Conservation (phyloP, 2,329 filamentous ascomycete genomes). For the Lecanicillium sp. region DNA sequence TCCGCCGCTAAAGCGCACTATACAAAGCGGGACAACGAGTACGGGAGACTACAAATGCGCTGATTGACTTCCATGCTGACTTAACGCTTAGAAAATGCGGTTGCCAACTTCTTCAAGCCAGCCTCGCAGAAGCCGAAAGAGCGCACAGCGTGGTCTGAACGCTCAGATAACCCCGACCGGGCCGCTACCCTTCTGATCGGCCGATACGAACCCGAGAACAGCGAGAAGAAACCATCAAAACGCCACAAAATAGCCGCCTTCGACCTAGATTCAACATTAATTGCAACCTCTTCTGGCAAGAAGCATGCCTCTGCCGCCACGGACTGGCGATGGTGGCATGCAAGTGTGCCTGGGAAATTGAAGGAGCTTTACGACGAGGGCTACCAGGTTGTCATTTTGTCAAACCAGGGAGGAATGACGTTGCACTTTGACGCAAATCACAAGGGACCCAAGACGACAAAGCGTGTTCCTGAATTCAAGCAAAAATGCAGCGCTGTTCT, state of each 20-base stretch:
- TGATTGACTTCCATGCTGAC: slow-evolving; percentile 10
- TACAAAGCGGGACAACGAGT: slow-evolving; percentile 46
- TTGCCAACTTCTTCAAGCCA: slow-evolving; percentile 84
- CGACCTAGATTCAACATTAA: slow-evolving; percentile 80
- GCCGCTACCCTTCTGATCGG: slow-evolving; percentile 63
- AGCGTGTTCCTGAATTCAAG: slow-evolving; percentile 74
- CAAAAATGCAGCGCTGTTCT: slow-evolving; percentile 66
- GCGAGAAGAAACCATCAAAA: slow-evolving; percentile 21
- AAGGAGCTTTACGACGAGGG: slow-evolving; percentile 57
- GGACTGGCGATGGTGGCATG: slow-evolving; percentile 96
- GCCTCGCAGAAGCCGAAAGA: slow-evolving; percentile 77
- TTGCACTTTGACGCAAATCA: slow-evolving; percentile 66
- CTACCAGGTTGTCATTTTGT: slow-evolving; percentile 71
- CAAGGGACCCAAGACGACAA: slow-evolving; percentile 43
- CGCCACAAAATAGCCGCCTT: slow-evolving; percentile 62
- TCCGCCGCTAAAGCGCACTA: slow-evolving; percentile 43
- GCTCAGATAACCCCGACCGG: slow-evolving; percentile 42
- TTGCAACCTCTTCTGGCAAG: slow-evolving; percentile 72
- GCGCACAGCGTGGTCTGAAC: slow-evolving; percentile 62
- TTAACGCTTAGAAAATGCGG: slow-evolving; percentile 47
- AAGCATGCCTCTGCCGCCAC: slow-evolving; percentile 60
- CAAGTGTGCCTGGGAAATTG: slow-evolving; percentile 58
- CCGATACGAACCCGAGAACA: slow-evolving; percentile 49
- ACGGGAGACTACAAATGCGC: slow-evolving; percentile 10
- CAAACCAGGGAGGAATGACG: slow-evolving; percentile 80